Evolutionary conservation across 148 eudicot species (phyloP), one percentile per base, ranked within the genome.

Genomic region (Arbutus unedo): DNA sequence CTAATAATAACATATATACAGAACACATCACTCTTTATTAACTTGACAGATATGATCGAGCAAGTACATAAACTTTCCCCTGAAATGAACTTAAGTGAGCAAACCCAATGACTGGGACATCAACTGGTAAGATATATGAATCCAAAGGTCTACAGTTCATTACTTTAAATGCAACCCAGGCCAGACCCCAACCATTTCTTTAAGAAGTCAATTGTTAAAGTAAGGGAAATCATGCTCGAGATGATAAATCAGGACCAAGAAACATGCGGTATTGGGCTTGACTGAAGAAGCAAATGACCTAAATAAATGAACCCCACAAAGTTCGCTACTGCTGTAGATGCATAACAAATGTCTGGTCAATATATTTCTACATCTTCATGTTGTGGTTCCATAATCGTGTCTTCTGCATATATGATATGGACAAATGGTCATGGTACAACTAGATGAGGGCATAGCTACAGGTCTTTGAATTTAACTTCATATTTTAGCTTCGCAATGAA

Each of bases 401-500:
- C 51, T 19, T 62, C 54, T 54, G 49, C 43, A 70, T 38, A 43
- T 10, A 16, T 71, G 31, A 54, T 19, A 67, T 77, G 49, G 64
- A 66, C 44, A 41, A 70, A 38, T 70, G 74, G 48, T 70, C 31
- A 11, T 50, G 21, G 51, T 82, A n/a, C 56, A 76, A 75, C 21
- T 3, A 25, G 55, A 14, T 66, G 7, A 67, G 54, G 85, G n/a
- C 21, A 62, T 48, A 77, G 45, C 43, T 16, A 51, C 19, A 53
- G 13, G 57, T 78, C 59, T 66, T 23, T 16, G 11, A 2, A 66
- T 23, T 48, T 23, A 53, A 25, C 13, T 5, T 38, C 19, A 23
- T n/a, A 3, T 7, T 77, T 31, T 54, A 31, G 6, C 64, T 5
- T 38, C 16, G 21, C 60, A 54, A 77, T n/a, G 54, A 38, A 66